Conservation (phyloP, 768 basidiomycete species). For the Lanmaoa rubissima region DNA sequence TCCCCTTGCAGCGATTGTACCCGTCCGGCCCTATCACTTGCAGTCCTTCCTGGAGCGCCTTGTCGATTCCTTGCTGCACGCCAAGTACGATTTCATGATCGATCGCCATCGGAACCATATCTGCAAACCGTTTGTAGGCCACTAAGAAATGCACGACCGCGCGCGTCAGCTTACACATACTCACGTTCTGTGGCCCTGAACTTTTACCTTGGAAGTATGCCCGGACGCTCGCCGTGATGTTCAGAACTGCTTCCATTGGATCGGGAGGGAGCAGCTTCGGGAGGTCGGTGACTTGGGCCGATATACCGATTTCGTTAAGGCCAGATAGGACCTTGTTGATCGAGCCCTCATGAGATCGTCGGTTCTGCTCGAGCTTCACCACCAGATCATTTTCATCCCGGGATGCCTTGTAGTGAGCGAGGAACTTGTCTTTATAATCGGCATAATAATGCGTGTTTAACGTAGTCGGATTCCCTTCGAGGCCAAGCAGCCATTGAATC, state of each 20-base stretch:
- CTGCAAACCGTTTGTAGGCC: slow-evolving; percentile 45
- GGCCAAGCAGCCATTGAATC: slow-evolving; percentile 47
- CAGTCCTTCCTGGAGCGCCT: slow-evolving; percentile 46
- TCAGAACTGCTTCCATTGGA: slow-evolving; percentile 51
- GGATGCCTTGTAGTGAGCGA: slow-evolving; percentile 44
- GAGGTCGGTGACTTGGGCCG: slow-evolving; percentile 41
- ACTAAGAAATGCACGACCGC: slow-evolving; percentile 31
- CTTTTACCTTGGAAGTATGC: slow-evolving; percentile 73
- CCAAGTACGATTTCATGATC: slow-evolving; percentile 45
- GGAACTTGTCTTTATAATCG: slow-evolving; percentile 50
- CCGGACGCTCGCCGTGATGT: slow-evolving; percentile 69
- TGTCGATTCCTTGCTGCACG: slow-evolving; percentile 44
- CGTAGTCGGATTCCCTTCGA: slow-evolving; percentile 52
- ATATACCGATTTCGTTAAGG: slow-evolving; percentile 27
- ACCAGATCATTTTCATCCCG: slow-evolving; percentile 11
- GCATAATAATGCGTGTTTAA: slow-evolving; percentile 51
- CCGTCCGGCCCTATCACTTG: slow-evolving; percentile 50
- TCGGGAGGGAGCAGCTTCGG: slow-evolving; percentile 50
- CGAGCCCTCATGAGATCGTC: not conserved
- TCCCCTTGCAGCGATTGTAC: slow-evolving; percentile 44
- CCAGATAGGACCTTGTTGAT: slow-evolving; percentile 31
- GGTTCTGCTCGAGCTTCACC: slow-evolving; percentile 2
- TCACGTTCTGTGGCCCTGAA: not conserved
- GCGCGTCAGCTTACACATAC: not conserved
- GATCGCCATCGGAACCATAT: slow-evolving; percentile 42